These are phyloP conservation scores for Talaromyces wortmannii DNA, from an alignment of 495 filamentous ascomycete species.

Conservation along the genomic window DNA sequence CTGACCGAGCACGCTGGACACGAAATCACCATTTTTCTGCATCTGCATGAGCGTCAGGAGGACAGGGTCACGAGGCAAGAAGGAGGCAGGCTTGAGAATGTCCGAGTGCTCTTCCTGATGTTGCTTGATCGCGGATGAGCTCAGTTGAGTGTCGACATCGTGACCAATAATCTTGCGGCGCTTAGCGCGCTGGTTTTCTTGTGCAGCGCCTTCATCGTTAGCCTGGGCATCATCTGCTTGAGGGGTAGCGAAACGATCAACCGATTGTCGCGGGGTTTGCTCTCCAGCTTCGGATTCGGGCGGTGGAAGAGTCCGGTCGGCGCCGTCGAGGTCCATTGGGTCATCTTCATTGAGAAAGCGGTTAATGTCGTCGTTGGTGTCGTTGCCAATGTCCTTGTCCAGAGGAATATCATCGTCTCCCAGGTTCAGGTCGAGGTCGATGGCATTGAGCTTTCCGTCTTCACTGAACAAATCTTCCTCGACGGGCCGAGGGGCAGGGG, in stretches of 20 bases:
- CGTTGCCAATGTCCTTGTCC: conserved; percentile 26
- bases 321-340: conserved; percentile 36
- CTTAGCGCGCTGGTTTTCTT: conserved; percentile 63
- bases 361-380: conserved; percentile 24
- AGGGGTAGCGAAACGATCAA: conserved; percentile 47
- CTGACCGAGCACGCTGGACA: conserved; percentile 67
- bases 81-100: conserved; percentile 72
- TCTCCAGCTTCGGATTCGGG: conserved; percentile 47
- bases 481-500: conserved; percentile 52
- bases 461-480: conserved; percentile 74
- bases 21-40: conserved; percentile 83
- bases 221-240: conserved; percentile 42
- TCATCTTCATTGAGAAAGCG: conserved; percentile 22
- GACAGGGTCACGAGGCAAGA: conserved; percentile 78
- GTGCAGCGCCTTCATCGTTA: conserved; percentile 48
- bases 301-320: conserved; percentile 44
- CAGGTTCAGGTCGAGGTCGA: conserved; percentile 44
- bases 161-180: conserved; percentile 66
- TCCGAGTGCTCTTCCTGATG: conserved; percentile 73
- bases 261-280: conserved; percentile 33
- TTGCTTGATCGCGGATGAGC: conserved; percentile 56
- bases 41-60: conserved; percentile 82
- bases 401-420: conserved; percentile 45
- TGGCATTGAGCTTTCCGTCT: conserved; percentile 41
- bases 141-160: conserved; percentile 59